Evolutionary conservation across 306 rosid species (phyloP), one percentile per base, ranked within the genome.

Genomic region (Cicer cuneatum): DNA sequence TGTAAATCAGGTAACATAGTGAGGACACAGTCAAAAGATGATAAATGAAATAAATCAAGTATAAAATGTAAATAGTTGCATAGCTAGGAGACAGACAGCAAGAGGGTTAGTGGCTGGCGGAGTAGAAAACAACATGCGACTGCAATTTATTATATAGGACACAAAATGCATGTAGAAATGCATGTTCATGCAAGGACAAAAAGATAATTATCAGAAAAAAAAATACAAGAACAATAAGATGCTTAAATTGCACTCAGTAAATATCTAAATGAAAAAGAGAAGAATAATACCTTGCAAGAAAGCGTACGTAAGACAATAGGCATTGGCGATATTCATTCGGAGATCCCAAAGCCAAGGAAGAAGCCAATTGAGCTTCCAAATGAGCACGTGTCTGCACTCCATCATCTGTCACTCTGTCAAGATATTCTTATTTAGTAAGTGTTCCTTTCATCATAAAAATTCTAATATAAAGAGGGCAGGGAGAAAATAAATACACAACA

Each of bases 371-470:
- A 69, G 93, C 83, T 82, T 94, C 99, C 83, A 94, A 85, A 81
- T 94, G 99, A 75, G 99, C 96, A 56, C 99, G 96, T 68, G 99
- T 94, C 88, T 94, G 98, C 74, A 84, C 88, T 46, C 99, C 99
- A 76, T 94, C 96, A 66, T 92, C 99, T 8, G 99, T 94, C 58
- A 92, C 88, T 83, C 99, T 94, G 83, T 16, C 81, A 82, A 35
- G 66, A 68, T 16, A 73, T 75, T 76, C 74, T 14, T 24, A 38
- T 49, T 73, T 67, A 75, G 62, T 49, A 69, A 46, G 49, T 13
- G n/a, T 74, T 35, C 63, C 29, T 49, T 21, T 40, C 29, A 66
- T 37, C 43, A 56, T 48, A 7, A 62, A 29, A 53, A 77, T 51
- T 39, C 57, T 47, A 35, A 39, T 52, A 19, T 52, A 68, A 52